Conservation (phyloP, 176 grass and related monocot genomes). For the Raddia distichophylla region DNA sequence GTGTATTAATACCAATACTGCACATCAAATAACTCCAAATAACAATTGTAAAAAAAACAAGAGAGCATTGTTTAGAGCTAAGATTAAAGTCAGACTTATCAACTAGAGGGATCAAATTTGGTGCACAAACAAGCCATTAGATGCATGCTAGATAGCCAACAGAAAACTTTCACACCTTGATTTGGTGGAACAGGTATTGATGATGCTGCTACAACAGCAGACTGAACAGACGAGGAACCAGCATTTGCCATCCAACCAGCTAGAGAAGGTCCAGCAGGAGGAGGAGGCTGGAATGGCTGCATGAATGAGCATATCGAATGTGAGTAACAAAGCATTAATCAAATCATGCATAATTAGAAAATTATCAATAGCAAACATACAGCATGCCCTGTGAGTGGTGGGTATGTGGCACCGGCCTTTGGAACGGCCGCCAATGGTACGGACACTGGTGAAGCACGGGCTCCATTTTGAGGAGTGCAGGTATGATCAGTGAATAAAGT, state of each 20-base stretch:
- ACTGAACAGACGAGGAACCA: conserved; percentile 76
- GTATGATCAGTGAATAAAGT: conserved; percentile 95
- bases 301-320: conserved; percentile 18
- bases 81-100: not conserved
- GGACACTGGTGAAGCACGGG: conserved; percentile 74
- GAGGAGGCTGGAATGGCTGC: conserved; percentile 79
- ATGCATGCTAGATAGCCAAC: not conserved
- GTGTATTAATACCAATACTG: not conserved
- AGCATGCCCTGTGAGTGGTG: conserved; percentile 65
- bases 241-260: conserved; percentile 92
- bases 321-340: conserved; percentile 38
- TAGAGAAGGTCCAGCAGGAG: conserved; percentile 75
- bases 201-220: conserved; percentile 73
- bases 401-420: conserved; percentile 71
- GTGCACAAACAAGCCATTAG: conserved; percentile 22
- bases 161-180: conserved; percentile 61
- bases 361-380: conserved; percentile 50
- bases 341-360: conserved; percentile 31
- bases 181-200: conserved; percentile 77
- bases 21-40: not conserved
- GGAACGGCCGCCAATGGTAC: conserved; percentile 86
- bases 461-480: conserved; percentile 72
- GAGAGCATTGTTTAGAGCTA: not conserved
- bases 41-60: not conserved
- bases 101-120: conserved; percentile 13